These are phyloP conservation scores for Myrica gale DNA, from an alignment of 306 rosid genomes.

Conservation along the genomic window DNA sequence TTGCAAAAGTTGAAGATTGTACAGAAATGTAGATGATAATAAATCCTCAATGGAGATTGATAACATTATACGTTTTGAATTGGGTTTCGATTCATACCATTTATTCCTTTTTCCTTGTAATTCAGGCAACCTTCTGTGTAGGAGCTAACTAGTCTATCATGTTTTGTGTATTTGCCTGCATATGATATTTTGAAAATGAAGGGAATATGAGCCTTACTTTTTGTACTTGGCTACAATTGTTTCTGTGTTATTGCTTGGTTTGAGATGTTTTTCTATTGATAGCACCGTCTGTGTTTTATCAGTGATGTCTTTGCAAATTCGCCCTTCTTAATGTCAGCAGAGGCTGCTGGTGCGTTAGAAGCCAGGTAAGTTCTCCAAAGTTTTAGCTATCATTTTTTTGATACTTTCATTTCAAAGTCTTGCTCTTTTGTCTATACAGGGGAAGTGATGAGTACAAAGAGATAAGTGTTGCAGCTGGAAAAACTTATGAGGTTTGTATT, in stretches of 20 bases:
- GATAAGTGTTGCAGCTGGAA: constrained; percentile 76
- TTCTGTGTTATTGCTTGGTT: constrained; percentile 13
- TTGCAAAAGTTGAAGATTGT: no score
- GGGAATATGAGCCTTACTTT: not conserved
- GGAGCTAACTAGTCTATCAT: not conserved
- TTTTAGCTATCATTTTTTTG: constrained; percentile 5
- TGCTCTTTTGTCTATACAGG: constrained; percentile 39
- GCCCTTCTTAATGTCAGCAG: constrained; percentile 95
- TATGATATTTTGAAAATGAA: not conserved
- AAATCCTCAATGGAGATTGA: not conserved
- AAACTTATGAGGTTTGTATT: constrained; percentile 70
- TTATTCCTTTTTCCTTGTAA: not conserved
- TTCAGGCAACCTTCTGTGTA: not conserved
- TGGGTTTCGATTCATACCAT: not conserved
- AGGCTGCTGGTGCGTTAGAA: constrained; percentile 67
- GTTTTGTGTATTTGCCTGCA: not conserved
- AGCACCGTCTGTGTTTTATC: constrained; percentile 29
- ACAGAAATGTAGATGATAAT: not conserved
- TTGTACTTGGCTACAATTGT: not conserved
- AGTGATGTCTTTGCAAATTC: constrained; percentile 89
- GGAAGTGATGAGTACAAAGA: constrained; percentile 77
- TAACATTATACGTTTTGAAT: not conserved
- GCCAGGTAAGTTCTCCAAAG: constrained; percentile 44
- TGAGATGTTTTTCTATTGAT: constrained; percentile 29
- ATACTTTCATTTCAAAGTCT: constrained; percentile 11